These are phyloP conservation scores for Phyllosticta citriasiana DNA, from an alignment of 2,329 filamentous ascomycete species.

Conservation along the genomic window DNA sequence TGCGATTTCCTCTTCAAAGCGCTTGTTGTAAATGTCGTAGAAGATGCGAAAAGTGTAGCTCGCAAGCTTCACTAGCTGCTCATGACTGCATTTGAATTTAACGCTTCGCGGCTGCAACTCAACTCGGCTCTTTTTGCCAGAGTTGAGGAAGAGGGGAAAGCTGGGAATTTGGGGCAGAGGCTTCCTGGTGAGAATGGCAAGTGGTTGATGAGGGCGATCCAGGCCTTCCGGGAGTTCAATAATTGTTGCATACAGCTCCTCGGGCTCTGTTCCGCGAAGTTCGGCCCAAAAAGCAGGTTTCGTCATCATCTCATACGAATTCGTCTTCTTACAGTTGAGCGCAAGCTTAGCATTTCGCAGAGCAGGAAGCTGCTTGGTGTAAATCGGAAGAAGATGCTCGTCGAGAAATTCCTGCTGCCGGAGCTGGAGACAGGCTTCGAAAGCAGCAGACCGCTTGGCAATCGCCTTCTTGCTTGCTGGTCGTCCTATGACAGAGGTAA, in stretches of 20 bases:
- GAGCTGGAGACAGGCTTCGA: constrained; percentile 66
- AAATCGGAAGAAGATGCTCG: constrained; percentile 61
- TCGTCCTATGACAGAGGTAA: constrained; percentile 55
- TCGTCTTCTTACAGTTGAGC: constrained; percentile 60
- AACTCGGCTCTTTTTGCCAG: constrained; percentile 50
- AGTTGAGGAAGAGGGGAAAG: constrained; percentile 64
- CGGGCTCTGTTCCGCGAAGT: constrained; percentile 36
- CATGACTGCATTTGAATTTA: constrained; percentile 35
- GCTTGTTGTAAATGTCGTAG: constrained; percentile 80
- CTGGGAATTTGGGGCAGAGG: constrained; percentile 53
- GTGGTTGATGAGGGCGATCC: constrained; percentile 48
- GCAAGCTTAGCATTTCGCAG: constrained; percentile 86
- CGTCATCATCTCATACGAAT: constrained; percentile 63
- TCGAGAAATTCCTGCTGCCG: constrained; percentile 59
- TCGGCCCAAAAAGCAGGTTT: constrained; percentile 68
- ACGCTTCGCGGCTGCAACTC: constrained; percentile 36
- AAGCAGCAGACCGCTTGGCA: constrained; percentile 84
- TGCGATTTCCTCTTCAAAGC: constrained; percentile 52
- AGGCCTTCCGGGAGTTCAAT: constrained; percentile 53
- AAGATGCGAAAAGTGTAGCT: constrained; percentile 69
- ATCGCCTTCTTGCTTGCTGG: constrained; percentile 59
- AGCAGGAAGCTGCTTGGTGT: constrained; percentile 58
- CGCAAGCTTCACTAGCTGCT: constrained; percentile 48
- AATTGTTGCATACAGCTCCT: constrained; percentile 50
- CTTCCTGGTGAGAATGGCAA: constrained; percentile 62